Evolutionary conservation across 1,284 basidiomycete species (phyloP), one percentile per base, ranked within the genome.

Genomic region (Ceraceosorus guamensis): DNA sequence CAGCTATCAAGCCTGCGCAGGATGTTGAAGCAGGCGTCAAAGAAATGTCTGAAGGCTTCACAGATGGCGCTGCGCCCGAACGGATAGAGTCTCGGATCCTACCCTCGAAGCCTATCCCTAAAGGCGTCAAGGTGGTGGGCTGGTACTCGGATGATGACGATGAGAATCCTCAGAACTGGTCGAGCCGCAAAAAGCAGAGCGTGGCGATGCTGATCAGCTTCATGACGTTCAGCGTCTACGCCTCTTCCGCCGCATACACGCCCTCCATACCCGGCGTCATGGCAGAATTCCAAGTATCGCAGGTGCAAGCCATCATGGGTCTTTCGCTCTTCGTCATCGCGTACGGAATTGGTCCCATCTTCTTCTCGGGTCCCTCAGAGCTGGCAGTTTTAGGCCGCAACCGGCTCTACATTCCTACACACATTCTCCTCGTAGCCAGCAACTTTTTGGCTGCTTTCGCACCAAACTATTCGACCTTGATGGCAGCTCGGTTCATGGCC

Each of bases 161-260:
- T 2, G 62, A 53, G 3, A 66, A 63, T 44, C 72, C 72, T 3
- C 50, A 59, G 10, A 76, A 75, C 55, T 75, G 68, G 68, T 46
- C 51, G 1, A 44, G 43, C 0, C 32, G 35, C 24, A 59, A 68
- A 52, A 71, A 73, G 32, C 6, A 54, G 45, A 62, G 71, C 4
- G 62, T 74, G 41, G 65, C 61, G 32, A 37, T 48, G 8, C 41
- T 68, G 8, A 66, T 76, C 47, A 58, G 53, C 16, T 45, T 71
- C 10, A 53, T 76, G 33, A 62, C 68, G n/a, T 74, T 82, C 41
- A 82, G 83, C 60, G 77, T 80, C 5, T 84, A 83, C 67, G 78
- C 83, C 48, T 83, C 84, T 14, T 80, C 80, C 56, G 79, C 44
- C 18, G 54, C 48, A 50, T 52, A 50, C 48, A 51, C 61, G 6